phyloP scores from a whole-genome alignment of 352 stramenopile species.

The Globisporangium cederbergense region DNA sequence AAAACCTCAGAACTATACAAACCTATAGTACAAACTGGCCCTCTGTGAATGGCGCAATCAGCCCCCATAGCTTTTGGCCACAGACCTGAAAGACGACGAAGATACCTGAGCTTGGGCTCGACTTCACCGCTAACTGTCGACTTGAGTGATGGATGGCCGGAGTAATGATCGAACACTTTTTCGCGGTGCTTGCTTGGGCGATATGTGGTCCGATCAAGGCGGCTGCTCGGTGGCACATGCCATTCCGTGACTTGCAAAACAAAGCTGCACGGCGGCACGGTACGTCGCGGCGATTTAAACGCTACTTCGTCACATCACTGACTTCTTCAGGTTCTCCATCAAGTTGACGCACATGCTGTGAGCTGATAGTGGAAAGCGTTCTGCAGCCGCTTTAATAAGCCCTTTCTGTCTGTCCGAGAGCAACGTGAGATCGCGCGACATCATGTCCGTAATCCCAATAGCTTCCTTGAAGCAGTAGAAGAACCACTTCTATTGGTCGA shows the following conservation, averaged over 20 bases:
- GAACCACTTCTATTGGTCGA: not conserved
- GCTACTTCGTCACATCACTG: not conserved
- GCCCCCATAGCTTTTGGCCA: not conserved
- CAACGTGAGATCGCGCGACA: not conserved
- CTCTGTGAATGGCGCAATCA: not conserved
- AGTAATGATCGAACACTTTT: not conserved
- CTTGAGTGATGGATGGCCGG: not conserved
- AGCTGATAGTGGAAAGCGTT: not conserved
- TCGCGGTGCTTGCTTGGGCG: not conserved
- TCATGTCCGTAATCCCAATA: not conserved
- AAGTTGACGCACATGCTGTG: constrained; percentile 1
- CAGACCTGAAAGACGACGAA: not conserved
- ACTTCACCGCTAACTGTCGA: too few species aligned
- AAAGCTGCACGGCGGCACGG: not conserved
- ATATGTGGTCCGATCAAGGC: not conserved
- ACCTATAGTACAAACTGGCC: not conserved
- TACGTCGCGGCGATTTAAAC: not conserved
- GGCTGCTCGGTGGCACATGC: not conserved
- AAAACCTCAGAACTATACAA: not conserved
- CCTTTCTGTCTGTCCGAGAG: not conserved
- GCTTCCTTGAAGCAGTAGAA: not conserved
- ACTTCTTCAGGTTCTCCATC: constrained; percentile 1
- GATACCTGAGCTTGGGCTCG: not conserved
- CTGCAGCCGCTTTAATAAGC: not conserved
- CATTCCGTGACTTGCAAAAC: not conserved